Conservation (phyloP, 768 basidiomycete genomes). For the Phylloporus arenicola region DNA sequence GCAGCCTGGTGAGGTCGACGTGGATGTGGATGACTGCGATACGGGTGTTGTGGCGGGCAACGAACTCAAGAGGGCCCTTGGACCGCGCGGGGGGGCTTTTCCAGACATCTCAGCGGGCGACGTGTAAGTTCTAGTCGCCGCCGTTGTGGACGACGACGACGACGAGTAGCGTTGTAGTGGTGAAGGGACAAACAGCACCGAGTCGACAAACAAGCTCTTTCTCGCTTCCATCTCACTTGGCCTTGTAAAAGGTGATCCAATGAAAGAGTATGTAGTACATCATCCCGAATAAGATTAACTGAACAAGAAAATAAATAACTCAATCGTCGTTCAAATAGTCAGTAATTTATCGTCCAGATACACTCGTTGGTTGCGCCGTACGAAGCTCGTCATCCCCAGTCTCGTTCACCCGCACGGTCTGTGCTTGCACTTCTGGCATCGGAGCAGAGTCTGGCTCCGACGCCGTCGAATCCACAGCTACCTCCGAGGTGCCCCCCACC, state of each 20-base stretch:
- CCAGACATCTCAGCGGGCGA: conserved; percentile 53
- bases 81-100: conserved; percentile 71
- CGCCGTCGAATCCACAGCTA: background rate
- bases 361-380: conserved; percentile 16
- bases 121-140: conserved; percentile 15
- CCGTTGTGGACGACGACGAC: conserved; percentile 19
- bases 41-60: conserved; percentile 30
- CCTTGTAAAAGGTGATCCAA: too few species aligned
- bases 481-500: background rate
- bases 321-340: background rate
- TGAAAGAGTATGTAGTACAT: too few species aligned
- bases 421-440: background rate
- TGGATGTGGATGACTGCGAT: conserved; percentile 30
- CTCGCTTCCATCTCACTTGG: conserved; percentile 14
- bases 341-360: background rate
- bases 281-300: background rate
- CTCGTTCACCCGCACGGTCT: conserved; percentile 4
- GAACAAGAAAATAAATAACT: background rate
- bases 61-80: conserved; percentile 58
- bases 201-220: conserved; percentile 14
- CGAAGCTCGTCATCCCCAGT: background rate
- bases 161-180: conserved; percentile 10
- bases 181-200: conserved; percentile 18
- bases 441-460: background rate
- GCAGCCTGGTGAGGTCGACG: conserved; percentile 28